These are phyloP conservation scores for Lodderomyces orthopsilosis DNA, from an alignment of 1,139 yeast genomes.

Conservation along the genomic window DNA sequence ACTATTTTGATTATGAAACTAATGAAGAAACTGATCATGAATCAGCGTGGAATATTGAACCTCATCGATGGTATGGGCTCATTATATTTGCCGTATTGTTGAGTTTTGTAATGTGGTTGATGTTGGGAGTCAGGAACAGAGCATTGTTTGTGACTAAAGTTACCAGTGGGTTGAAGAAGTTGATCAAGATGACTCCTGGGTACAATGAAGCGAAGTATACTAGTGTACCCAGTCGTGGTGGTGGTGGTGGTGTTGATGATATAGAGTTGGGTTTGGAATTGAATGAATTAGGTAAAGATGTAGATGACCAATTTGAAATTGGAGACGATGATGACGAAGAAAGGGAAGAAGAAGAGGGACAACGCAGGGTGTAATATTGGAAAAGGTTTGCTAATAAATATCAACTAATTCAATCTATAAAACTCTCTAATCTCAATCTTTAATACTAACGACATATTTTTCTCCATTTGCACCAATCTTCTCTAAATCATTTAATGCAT, in stretches of 20 bases:
- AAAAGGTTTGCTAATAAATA: not conserved
- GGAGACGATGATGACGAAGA: slow-evolving; percentile 18
- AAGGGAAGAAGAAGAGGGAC: slow-evolving; percentile 4
- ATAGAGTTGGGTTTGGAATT: slow-evolving; percentile 13
- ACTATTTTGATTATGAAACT: slow-evolving; percentile 30
- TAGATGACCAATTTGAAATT: slow-evolving; percentile 16
- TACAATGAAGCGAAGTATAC: slow-evolving; percentile 12
- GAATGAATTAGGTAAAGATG: slow-evolving; percentile 5
- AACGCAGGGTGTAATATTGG: not conserved
- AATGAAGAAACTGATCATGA: slow-evolving; percentile 25
- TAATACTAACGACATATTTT: slow-evolving; percentile 33
- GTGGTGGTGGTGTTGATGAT: not conserved
- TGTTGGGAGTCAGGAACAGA: slow-evolving; percentile 43
- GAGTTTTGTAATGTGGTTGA: slow-evolving; percentile 41
- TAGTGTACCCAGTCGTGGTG: slow-evolving; percentile 6
- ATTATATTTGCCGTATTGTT: slow-evolving; percentile 45
- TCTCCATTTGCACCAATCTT: slow-evolving; percentile 40
- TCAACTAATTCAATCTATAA: not conserved
- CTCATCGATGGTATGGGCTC: slow-evolving; percentile 58
- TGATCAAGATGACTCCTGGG: slow-evolving; percentile 10
- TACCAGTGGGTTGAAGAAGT: slow-evolving; percentile 9
- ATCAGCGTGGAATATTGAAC: slow-evolving; percentile 41
- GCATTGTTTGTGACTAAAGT: slow-evolving; percentile 13
- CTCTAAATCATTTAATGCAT: slow-evolving; percentile 38
- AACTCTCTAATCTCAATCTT: slow-evolving; percentile 1